These are phyloP conservation scores for Pichia sp. DNA, from an alignment of 1,139 yeast genomes.

Conservation along the genomic window DNA sequence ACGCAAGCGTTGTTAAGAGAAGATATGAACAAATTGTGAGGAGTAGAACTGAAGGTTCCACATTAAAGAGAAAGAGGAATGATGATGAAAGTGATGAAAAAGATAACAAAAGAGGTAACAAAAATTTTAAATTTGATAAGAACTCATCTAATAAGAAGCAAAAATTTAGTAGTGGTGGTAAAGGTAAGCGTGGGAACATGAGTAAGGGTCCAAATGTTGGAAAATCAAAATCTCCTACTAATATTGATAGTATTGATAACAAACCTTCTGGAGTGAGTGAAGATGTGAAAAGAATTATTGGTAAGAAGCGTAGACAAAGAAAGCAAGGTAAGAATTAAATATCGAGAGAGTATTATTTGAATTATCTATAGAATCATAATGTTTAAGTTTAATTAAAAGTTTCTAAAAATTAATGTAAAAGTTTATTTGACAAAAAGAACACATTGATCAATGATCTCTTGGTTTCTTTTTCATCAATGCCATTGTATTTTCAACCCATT, in stretches of 20 bases:
- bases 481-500: conserved; percentile 81
- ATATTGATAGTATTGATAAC: conserved; percentile 7
- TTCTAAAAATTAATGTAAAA: no score
- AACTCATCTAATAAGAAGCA: conserved; percentile 13
- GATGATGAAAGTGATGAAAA: conserved; percentile 11
- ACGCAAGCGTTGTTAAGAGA: conserved; percentile 87
- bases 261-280: conserved; percentile 29
- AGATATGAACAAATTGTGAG: conserved; percentile 62
- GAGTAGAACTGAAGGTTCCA: conserved; percentile 24
- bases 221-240: conserved; percentile 31
- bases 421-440: no score
- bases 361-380: not conserved
- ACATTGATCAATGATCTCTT: conserved; percentile 34
- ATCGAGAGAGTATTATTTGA: not conserved
- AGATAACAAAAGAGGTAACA: conserved; percentile 15
- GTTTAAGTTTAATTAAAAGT: not conserved
- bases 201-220: conserved; percentile 34
- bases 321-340: conserved; percentile 29
- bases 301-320: conserved; percentile 65
- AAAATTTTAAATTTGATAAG: conserved; percentile 18
- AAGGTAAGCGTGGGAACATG: conserved; percentile 41
- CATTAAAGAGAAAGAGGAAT: conserved; percentile 34
- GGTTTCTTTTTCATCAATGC: conserved; percentile 52
- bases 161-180: conserved; percentile 8
- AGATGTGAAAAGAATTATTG: conserved; percentile 57